Evolutionary conservation across 2,329 filamentous ascomycete genomes (phyloP).

Genomic region (Hypomyces perniciosus): DNA sequence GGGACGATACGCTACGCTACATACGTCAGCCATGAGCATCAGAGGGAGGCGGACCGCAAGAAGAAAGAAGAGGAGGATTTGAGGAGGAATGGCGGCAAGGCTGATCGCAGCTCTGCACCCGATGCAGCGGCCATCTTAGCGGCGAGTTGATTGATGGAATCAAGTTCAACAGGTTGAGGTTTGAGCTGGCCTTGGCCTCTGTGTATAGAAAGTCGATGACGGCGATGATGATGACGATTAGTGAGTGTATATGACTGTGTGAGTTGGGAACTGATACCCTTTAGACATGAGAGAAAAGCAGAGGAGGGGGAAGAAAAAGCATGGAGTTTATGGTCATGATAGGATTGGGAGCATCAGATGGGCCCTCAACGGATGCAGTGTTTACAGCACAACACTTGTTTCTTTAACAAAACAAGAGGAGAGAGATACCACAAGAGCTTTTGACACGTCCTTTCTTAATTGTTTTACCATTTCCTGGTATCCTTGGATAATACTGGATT

Average conservation of each 20-base stretch:
- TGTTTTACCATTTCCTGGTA: no score
- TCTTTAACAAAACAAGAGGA: no score
- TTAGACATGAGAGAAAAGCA: background rate
- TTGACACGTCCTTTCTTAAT: no score
- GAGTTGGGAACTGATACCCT: conserved; percentile 8
- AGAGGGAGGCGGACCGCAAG: conserved; percentile 40
- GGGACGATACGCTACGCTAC: conserved; percentile 55
- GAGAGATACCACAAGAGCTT: no score
- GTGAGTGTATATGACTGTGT: conserved; percentile 4
- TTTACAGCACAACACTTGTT: no score
- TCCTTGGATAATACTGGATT: no score
- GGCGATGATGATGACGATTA: background rate
- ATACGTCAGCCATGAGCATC: conserved; percentile 45
- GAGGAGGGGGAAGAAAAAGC: background rate
- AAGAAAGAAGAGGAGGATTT: conserved; percentile 38
- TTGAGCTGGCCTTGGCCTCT: conserved; percentile 1
- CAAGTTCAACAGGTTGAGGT: background rate
- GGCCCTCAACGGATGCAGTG: no score
- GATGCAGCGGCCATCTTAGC: conserved; percentile 53
- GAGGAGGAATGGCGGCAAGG: conserved; percentile 38
- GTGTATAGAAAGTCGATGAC: background rate
- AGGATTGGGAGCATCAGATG: background rate
- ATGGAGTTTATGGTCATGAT: background rate
- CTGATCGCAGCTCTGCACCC: conserved; percentile 40
- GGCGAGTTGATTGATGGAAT: conserved; percentile 38